These are phyloP conservation scores for Neoscytalidium dimidiatum DNA, from an alignment of 2,329 filamentous ascomycete genomes.

Conservation along the genomic window DNA sequence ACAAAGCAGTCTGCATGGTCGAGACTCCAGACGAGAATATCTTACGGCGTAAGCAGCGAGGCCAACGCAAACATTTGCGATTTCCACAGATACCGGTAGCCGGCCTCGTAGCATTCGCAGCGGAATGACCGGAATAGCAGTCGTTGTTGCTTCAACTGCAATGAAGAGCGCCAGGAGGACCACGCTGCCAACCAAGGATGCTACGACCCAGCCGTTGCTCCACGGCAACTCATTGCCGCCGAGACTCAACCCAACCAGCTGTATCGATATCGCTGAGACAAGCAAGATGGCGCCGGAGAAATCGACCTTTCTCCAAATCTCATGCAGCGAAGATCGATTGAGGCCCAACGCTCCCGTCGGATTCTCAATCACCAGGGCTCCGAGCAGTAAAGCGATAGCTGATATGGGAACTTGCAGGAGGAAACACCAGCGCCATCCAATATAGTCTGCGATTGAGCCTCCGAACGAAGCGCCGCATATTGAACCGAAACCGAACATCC, in stretches of 20 bases:
- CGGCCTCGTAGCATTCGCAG: constrained; percentile 56
- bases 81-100: constrained; percentile 57
- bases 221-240: constrained; percentile 51
- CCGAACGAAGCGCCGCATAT: constrained; percentile 56
- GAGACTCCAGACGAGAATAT: not conserved
- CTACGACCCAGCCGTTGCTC: constrained; percentile 44
- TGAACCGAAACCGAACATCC: constrained; percentile 62
- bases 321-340: constrained; percentile 29
- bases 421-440: constrained; percentile 56
- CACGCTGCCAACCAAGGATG: constrained; percentile 40
- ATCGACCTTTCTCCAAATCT: constrained; percentile 59
- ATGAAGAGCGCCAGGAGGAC: constrained; percentile 42
- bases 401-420: constrained; percentile 64
- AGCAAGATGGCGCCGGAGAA: constrained; percentile 59
- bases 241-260: constrained; percentile 49
- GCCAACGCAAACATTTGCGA: constrained; percentile 62
- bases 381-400: constrained; percentile 55
- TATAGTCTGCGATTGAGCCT: constrained; percentile 45
- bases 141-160: constrained; percentile 43
- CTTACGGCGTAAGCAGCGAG: constrained; percentile 64
- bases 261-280: constrained; percentile 59
- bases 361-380: constrained; percentile 55
- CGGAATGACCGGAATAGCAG: constrained; percentile 48
- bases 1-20: no score
- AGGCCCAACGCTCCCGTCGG: constrained; percentile 36